Evolutionary conservation across 2,329 filamentous ascomycete genomes (phyloP).

Genomic region (Fusarium dlaminii): DNA sequence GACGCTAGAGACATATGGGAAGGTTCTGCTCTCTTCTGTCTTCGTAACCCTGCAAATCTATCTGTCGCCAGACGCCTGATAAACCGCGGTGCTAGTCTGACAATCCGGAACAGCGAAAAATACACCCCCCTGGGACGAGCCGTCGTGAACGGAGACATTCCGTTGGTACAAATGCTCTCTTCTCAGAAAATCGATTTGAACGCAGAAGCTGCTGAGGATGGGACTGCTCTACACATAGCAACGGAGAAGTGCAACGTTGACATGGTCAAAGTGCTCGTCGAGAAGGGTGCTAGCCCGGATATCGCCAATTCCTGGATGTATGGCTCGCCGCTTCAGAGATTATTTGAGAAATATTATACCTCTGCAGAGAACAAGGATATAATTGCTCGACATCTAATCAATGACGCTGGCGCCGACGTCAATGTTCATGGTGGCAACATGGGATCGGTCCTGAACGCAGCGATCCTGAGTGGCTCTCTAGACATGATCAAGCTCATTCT

Average conservation of each 20-base stretch:
- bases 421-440: neutral
- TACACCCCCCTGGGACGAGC: neutral
- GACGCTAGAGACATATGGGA: neutral
- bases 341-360: neutral
- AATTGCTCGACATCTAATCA: neutral
- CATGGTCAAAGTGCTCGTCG: neutral
- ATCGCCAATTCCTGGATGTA: neutral
- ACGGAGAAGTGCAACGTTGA: neutral
- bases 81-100: neutral
- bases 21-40: neutral
- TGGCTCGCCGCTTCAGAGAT: neutral
- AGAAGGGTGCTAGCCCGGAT: neutral
- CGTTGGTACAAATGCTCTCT: accelerated
- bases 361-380: neutral
- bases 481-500: neutral
- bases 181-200: neutral
- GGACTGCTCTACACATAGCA: neutral
- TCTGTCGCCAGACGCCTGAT: neutral
- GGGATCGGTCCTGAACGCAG: neutral
- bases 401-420: neutral
- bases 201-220: neutral
- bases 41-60: neutral
- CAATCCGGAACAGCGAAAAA: neutral
- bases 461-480: neutral
- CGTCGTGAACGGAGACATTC: neutral